These are phyloP conservation scores for Cyberlindnera lachancei DNA, from an alignment of 805 yeast genomes.

Conservation along the genomic window DNA sequence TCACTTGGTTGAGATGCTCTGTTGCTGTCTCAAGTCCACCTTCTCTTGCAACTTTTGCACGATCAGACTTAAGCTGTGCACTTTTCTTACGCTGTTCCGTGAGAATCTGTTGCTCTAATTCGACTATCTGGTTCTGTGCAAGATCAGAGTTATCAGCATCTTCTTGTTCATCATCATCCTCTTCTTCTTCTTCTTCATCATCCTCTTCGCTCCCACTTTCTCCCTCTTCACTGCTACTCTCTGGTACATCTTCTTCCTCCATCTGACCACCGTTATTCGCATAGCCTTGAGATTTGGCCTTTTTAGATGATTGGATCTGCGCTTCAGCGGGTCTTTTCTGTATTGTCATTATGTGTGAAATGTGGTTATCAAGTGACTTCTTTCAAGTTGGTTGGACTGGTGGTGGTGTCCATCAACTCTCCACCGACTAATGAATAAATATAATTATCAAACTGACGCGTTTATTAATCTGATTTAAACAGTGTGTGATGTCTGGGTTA, in stretches of 20 bases:
- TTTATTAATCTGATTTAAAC: too few relatives aligned
- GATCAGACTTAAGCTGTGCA: conserved; percentile 26
- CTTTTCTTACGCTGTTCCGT: conserved; percentile 26
- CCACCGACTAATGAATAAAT: too few relatives aligned
- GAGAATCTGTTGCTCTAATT: conserved; percentile 23
- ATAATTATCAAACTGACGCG: too few relatives aligned
- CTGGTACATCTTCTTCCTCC: neutral
- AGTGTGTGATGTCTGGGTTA: too few relatives aligned
- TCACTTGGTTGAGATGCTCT: conserved; percentile 36
- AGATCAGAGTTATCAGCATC: conserved; percentile 5
- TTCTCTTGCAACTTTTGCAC: conserved; percentile 47
- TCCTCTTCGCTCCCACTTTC: neutral
- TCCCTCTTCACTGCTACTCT: conserved; percentile 1
- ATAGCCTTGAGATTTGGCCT: too few relatives aligned
- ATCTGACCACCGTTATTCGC: too few relatives aligned
- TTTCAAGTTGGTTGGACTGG: too few relatives aligned
- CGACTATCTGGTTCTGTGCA: conserved; percentile 5
- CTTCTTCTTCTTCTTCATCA: conserved; percentile 3
- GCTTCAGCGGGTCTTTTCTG: too few relatives aligned
- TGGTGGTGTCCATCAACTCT: too few relatives aligned
- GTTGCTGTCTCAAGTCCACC: conserved; percentile 47
- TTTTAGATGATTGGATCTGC: too few relatives aligned
- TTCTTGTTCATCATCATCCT: conserved; percentile 6
- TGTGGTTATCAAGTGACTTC: too few relatives aligned
- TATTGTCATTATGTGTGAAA: too few relatives aligned